A percentile compares a stretch with the other conserved stretches of the same genome.
These are phyloP conservation scores for Pyrenochaeta sp. DNA, from an alignment of 2,329 filamentous ascomycete species.

Conservation along the genomic window DNA sequence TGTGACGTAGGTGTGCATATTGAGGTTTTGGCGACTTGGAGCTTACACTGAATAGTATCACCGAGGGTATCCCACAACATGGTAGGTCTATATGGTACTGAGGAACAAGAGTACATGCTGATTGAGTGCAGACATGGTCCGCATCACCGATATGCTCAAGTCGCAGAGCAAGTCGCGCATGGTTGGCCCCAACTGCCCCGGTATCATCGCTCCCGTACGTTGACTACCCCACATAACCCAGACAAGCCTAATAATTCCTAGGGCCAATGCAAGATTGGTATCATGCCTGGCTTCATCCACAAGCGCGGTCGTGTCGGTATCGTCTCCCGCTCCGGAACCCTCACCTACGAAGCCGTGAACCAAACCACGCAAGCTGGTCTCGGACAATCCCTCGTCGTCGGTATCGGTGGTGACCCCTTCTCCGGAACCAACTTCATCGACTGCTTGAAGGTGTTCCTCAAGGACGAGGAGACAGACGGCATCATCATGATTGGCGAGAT, in stretches of 20 bases:
- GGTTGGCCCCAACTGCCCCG: slow-evolving; percentile 97
- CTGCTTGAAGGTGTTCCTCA: slow-evolving; percentile 95
- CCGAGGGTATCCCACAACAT: slow-evolving; percentile 96
- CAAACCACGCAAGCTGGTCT: slow-evolving; percentile 97
- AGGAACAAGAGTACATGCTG: slow-evolving; percentile 12
- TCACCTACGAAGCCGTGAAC: slow-evolving; percentile 99
- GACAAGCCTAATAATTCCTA: slow-evolving; percentile 38
- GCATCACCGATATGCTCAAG: slow-evolving; percentile 97
- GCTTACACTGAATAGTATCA: slow-evolving; percentile 67
- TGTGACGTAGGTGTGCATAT: slow-evolving; percentile 69
- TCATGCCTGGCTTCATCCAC: slow-evolving; percentile 99
- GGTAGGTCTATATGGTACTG: slow-evolving; percentile 63
- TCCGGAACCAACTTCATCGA: slow-evolving; percentile 99
- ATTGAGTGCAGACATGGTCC: slow-evolving; percentile 82
- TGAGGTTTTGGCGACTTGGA: slow-evolving; percentile 11
- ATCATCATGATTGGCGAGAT: slow-evolving; percentile 99
- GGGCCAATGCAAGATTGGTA: slow-evolving; percentile 99
- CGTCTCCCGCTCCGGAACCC: slow-evolving; percentile 95
- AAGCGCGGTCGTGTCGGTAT: slow-evolving; percentile 99
- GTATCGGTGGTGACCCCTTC: slow-evolving; percentile 98
- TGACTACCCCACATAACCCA: slow-evolving; percentile 6
- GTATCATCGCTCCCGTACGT: slow-evolving; percentile 81
- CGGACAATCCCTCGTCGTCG: slow-evolving; percentile 96
- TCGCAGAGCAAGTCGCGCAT: slow-evolving; percentile 96
- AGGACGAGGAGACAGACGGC: slow-evolving; percentile 95